Conservation (phyloP, 2,329 filamentous ascomycete species). For the Aspergillus sp. region DNA sequence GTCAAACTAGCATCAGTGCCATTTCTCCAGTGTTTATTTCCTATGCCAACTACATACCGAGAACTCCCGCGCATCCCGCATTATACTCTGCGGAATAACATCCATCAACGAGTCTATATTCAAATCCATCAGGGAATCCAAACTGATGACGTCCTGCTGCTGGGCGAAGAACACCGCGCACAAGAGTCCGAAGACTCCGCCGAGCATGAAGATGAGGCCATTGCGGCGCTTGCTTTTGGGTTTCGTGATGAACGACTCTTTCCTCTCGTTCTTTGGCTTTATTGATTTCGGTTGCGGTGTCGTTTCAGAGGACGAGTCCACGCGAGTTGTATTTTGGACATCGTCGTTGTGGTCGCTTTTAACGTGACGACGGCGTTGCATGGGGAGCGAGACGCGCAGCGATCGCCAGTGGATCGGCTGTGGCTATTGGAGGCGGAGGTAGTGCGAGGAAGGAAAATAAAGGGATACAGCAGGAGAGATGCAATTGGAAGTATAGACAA, state of each 20-base stretch:
- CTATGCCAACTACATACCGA: slow-evolving; percentile 56
- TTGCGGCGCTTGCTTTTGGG: slow-evolving; percentile 67
- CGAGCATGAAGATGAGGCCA: slow-evolving; percentile 81
- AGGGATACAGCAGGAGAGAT: background rate
- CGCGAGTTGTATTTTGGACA: slow-evolving; percentile 21
- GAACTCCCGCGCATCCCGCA: slow-evolving; percentile 82
- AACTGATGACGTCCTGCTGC: slow-evolving; percentile 82
- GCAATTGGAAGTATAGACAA: background rate
- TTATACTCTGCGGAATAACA: slow-evolving; percentile 79
- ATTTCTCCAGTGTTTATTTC: background rate
- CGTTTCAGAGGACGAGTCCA: slow-evolving; percentile 13
- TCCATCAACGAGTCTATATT: slow-evolving; percentile 86
- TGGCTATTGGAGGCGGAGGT: background rate
- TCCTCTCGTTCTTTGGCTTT: background rate
- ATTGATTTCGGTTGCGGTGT: background rate
- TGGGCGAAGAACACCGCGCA: slow-evolving; percentile 86
- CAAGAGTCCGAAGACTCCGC: slow-evolving; percentile 87
- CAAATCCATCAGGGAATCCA: slow-evolving; percentile 68
- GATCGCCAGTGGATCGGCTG: slow-evolving; percentile 1
- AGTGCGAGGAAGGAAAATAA: background rate
- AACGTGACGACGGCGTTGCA: slow-evolving; percentile 44
- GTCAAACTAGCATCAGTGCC: background rate
- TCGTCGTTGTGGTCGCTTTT: slow-evolving; percentile 33
- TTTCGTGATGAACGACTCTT: slow-evolving; percentile 33
- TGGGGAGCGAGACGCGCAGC: slow-evolving; percentile 19